Evolutionary conservation across 108 stramenopile species (phyloP).

Genomic region (Cyclotella kingstonii): DNA sequence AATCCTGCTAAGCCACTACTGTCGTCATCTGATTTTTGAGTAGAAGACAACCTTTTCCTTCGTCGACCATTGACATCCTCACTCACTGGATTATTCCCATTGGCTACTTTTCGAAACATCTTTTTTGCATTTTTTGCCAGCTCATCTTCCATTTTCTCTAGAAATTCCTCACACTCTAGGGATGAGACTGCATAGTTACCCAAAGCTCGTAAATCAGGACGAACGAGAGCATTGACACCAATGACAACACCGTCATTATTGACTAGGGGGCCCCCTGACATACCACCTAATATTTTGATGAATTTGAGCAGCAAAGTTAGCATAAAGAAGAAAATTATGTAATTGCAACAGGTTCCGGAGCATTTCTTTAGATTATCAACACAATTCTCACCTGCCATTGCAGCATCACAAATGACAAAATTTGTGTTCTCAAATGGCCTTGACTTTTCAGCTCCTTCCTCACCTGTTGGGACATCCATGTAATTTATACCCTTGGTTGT

Average conservation of each 20-base stretch:
- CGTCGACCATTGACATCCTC: neutral
- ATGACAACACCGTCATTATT: conserved; percentile 39
- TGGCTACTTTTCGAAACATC: neutral
- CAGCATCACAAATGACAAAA: conserved; percentile 53
- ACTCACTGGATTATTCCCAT: neutral
- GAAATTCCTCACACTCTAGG: conserved; percentile 42
- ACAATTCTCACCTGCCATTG: conserved; percentile 64
- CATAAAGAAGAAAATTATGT: too few species aligned
- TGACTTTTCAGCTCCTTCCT: conserved; percentile 29
- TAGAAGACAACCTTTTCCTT: neutral
- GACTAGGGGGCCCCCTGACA: conserved; percentile 52
- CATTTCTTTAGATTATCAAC: too few species aligned
- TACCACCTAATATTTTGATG: too few species aligned
- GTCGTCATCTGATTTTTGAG: neutral
- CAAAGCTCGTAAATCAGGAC: conserved; percentile 53
- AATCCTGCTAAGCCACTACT: conserved; percentile 33
- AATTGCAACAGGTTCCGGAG: too few species aligned
- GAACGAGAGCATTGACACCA: conserved; percentile 52
- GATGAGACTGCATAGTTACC: conserved; percentile 56
- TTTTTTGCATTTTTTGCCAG: neutral
- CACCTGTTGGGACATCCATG: conserved; percentile 35
- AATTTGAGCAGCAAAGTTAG: too few species aligned
- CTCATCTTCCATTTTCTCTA: conserved; percentile 37
- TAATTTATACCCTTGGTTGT: conserved; percentile 50
- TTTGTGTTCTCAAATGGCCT: conserved; percentile 37